Evolutionary conservation across 805 yeast species (phyloP), one percentile per base, ranked within the genome.

Genomic region (Candida parachauliodes): DNA sequence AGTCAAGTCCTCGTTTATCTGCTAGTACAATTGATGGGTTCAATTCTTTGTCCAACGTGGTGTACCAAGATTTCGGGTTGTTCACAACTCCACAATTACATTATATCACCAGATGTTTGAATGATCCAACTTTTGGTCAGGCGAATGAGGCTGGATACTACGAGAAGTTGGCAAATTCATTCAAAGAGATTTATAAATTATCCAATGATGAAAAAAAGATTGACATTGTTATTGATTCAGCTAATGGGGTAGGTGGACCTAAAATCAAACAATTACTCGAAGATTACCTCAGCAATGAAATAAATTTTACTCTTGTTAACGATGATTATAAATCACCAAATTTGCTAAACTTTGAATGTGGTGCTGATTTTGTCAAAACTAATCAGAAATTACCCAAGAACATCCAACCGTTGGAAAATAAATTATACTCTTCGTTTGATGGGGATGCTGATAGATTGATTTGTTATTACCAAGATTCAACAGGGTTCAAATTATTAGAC

Each of bases 361-460:
- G 98, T 37, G 98, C 98, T 5, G 98, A 93, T 60, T 91, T 62
- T 53, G 98, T 93, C 39, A 93, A 93, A 60, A 88, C 96, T 2
- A 78, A 80, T 56, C 98, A 93, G 54, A 70, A 62, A 39, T 68
- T 83, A 31, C 98, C 98, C 6, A 58, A 65, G 3, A 81, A 79
- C 27, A 65, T 84, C 10, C 44, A 44, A 4, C 76, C 79, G 0
- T 50, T 46, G 2, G 62, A 76, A 5, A 59, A 65, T 30, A 60
- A 69, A 41, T 63, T 89, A 36, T 83, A 77, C 50, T 83, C 94
- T 5, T 86, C 95, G 1, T 88, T 88, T 54, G 98, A 93, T 56
- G 98, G 98, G 35, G 98, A 93, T 58, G 98, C 98, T 4, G 98
- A 93, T 58, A 73, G 98, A 51, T 81, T 93, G 35, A 86, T 93